A percentile compares a stretch with the other conserved stretches of the same genome.
Evolutionary conservation across 805 yeast genomes (phyloP).

Genomic region (Hanseniaspora mollemarum): DNA sequence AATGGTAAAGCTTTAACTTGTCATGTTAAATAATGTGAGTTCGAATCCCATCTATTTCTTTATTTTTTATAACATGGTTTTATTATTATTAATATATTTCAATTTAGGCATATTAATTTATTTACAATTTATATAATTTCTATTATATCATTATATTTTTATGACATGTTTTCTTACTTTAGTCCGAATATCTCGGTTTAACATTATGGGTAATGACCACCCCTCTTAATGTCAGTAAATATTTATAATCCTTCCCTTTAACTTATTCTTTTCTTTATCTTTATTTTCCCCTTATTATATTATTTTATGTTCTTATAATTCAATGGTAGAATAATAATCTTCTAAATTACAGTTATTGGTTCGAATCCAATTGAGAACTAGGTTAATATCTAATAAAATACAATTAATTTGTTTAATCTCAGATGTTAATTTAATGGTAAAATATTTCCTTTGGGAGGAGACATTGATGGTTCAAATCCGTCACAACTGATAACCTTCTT

Average conservation of each 20-base stretch:
- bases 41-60: not conserved
- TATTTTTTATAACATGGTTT: no score
- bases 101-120: no score
- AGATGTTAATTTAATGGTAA: slow-evolving; percentile 4
- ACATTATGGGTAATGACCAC: no score
- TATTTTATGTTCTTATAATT: not conserved
- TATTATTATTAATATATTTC: no score
- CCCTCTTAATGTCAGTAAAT: no score
- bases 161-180: no score
- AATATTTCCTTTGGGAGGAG: not conserved
- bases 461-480: slow-evolving; percentile 4
- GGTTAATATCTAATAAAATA: not conserved
- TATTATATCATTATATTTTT: no score
- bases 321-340: not conserved
- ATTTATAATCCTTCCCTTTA: no score
- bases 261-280: not conserved
- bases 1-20: slow-evolving; percentile 1
- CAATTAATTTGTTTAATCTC: not conserved
- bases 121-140: no score
- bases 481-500: slow-evolving; percentile 16
- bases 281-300: not conserved
- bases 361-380: not conserved
- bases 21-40: not conserved
- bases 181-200: no score
- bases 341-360: not conserved